phyloP scores from a whole-genome alignment of 768 basidiomycete species.

The Nidularia sp. region DNA sequence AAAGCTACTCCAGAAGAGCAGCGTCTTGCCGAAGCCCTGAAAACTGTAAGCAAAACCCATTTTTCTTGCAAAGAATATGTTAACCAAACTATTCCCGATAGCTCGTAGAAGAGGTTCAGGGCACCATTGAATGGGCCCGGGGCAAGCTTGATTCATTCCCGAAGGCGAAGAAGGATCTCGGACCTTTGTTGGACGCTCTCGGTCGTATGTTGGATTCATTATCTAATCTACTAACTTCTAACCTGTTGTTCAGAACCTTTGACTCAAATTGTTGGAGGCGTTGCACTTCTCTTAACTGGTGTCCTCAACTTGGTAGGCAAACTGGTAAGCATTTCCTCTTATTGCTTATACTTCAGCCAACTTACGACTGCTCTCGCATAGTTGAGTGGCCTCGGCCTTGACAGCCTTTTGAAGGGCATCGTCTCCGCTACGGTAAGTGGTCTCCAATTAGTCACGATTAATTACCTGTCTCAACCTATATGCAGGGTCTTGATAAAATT shows the following conservation, averaged over 20 bases:
- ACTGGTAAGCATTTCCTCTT: conserved; percentile 8
- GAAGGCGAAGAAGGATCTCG: conserved; percentile 31
- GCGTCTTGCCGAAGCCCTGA: conserved; percentile 31
- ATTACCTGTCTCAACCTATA: background rate
- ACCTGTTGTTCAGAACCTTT: conserved; percentile 20
- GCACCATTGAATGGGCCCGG: conserved; percentile 32
- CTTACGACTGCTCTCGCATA: background rate
- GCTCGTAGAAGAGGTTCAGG: conserved; percentile 30
- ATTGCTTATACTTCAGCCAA: background rate
- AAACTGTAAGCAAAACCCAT: conserved; percentile 17
- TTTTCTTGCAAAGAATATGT: background rate
- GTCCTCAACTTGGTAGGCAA: conserved; percentile 30
- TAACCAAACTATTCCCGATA: conserved; percentile 1
- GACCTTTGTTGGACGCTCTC: conserved; percentile 30
- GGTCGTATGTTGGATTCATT: conserved; percentile 19
- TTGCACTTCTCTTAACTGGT: conserved; percentile 27
- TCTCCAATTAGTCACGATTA: background rate
- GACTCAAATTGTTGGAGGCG: conserved; percentile 33
- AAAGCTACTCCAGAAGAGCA: conserved; percentile 32
- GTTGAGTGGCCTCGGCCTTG: conserved; percentile 26
- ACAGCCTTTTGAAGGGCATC: conserved; percentile 25
- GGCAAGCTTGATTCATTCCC: conserved; percentile 31
- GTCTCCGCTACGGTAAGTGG: conserved; percentile 20
- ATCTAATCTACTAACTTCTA: background rate
- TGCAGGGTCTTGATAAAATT: conserved; percentile 27